A percentile compares a stretch with the other conserved stretches of the same genome.
Conservation (phyloP, 257 asterid genomes). For the Perilla frutescens region DNA sequence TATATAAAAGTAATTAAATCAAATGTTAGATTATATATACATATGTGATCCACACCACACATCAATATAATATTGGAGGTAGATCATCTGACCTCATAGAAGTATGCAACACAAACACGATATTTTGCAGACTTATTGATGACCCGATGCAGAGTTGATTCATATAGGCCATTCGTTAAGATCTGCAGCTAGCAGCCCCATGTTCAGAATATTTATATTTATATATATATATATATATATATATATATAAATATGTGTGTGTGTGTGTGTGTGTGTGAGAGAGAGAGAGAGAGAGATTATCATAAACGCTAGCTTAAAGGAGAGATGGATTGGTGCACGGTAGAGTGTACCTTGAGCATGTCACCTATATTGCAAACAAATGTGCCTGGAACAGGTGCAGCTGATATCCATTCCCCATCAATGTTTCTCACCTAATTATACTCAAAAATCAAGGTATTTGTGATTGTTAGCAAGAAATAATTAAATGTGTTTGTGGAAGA, state of each 20-base stretch:
- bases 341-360: conserved; percentile 74
- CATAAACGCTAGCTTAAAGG: not conserved
- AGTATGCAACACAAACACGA: conserved; percentile 87
- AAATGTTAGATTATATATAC: not conserved
- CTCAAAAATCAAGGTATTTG: not conserved
- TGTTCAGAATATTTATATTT: not conserved
- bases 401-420: conserved; percentile 84
- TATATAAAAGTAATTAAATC: not conserved
- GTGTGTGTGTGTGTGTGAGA: not conserved
- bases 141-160: conserved; percentile 90
- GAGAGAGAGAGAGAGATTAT: not conserved
- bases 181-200: conserved; percentile 48
- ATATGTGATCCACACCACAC: too few species aligned
- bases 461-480: too few species aligned
- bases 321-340: not conserved
- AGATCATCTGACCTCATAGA: conserved; percentile 65
- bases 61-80: not conserved
- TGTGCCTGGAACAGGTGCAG: conserved; percentile 77
- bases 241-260: too few species aligned
- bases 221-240: not conserved
- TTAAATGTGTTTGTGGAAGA: not conserved
- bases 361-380: conserved; percentile 92
- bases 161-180: conserved; percentile 75
- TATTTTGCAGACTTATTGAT: conserved; percentile 61
- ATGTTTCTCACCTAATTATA: conserved; percentile 65